These are phyloP conservation scores for Aspergillus sp. DNA, from an alignment of 2,329 filamentous ascomycete species.

Conservation along the genomic window DNA sequence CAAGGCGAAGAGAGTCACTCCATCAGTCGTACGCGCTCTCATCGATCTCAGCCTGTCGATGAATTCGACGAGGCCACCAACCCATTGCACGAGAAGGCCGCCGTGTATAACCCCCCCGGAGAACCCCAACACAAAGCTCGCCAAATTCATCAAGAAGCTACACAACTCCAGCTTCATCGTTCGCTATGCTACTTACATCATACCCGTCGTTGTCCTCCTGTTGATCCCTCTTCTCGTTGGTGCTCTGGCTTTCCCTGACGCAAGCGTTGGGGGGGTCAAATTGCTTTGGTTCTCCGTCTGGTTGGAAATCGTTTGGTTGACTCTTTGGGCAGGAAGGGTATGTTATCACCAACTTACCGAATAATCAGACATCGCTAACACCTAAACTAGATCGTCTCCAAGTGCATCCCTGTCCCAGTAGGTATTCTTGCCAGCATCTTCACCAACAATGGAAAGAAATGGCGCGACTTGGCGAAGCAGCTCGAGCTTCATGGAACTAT, in stretches of 20 bases:
- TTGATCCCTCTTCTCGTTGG: slow-evolving; percentile 66
- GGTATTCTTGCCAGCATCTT: slow-evolving; percentile 66
- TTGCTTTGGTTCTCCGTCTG: slow-evolving; percentile 92
- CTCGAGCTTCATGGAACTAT: slow-evolving; percentile 80
- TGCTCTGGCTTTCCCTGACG: slow-evolving; percentile 52
- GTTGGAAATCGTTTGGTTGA: slow-evolving; percentile 90
- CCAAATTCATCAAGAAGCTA: slow-evolving; percentile 60
- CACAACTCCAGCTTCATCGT: slow-evolving; percentile 63
- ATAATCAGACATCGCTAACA: background rate
- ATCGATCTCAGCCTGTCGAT: slow-evolving; percentile 54
- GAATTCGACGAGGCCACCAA: slow-evolving; percentile 66
- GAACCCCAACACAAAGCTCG: slow-evolving; percentile 57
- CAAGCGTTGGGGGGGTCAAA: slow-evolving; percentile 68
- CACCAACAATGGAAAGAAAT: slow-evolving; percentile 87
- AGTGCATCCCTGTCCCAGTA: slow-evolving; percentile 59
- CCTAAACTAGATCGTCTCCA: slow-evolving; percentile 52
- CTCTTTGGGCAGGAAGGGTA: slow-evolving; percentile 71
- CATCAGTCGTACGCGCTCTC: slow-evolving; percentile 49
- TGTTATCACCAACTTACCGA: slow-evolving; percentile 10
- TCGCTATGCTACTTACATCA: slow-evolving; percentile 68
- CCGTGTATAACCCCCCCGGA: slow-evolving; percentile 60
- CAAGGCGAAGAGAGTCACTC: slow-evolving; percentile 37
- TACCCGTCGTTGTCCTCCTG: slow-evolving; percentile 59
- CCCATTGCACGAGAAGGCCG: slow-evolving; percentile 62
- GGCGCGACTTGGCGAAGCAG: slow-evolving; percentile 80